A percentile compares a stretch with the other conserved stretches of the same genome.
Conservation (phyloP, 192 early-diverging fungal genomes). For the Cetraspora pellucida region DNA sequence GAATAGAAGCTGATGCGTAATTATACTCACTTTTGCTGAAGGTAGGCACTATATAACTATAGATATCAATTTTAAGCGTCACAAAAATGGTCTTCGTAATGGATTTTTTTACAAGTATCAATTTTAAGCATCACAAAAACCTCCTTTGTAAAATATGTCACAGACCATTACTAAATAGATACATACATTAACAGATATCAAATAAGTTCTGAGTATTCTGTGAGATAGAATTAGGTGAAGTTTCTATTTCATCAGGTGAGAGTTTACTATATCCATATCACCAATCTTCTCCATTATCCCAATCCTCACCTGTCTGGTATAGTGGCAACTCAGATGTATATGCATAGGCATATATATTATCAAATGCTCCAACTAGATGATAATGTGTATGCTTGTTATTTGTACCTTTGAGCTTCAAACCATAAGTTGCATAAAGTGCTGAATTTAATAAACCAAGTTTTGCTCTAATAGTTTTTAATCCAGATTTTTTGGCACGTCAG, state of each 20-base stretch:
- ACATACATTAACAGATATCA: no score
- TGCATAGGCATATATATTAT: not conserved
- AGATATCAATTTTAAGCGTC: no score
- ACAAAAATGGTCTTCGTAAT: no score
- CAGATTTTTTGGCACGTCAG: slow-evolving; percentile 19
- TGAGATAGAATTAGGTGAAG: no score
- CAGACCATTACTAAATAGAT: no score
- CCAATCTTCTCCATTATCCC: not conserved
- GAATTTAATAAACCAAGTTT: slow-evolving; percentile 28
- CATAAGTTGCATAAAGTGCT: slow-evolving; percentile 1
- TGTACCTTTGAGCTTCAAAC: slow-evolving; percentile 6
- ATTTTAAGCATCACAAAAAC: no score
- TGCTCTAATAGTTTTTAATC: not conserved
- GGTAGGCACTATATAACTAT: no score
- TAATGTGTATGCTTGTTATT: slow-evolving; percentile 12
- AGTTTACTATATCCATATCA: slow-evolving; percentile 7
- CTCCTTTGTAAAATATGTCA: no score
- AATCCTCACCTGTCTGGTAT: slow-evolving; percentile 6
- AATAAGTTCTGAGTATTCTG: no score
- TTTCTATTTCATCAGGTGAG: slow-evolving; percentile 13
- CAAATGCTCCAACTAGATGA: slow-evolving; percentile 22
- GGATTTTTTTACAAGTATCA: no score
- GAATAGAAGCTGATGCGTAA: no score
- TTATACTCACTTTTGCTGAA: no score
- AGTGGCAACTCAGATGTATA: not conserved